A percentile compares a stretch with the other conserved stretches of the same genome.
phyloP scores from a whole-genome alignment of 2,329 filamentous ascomycete species.

The Neofusicoccum laricinum region DNA sequence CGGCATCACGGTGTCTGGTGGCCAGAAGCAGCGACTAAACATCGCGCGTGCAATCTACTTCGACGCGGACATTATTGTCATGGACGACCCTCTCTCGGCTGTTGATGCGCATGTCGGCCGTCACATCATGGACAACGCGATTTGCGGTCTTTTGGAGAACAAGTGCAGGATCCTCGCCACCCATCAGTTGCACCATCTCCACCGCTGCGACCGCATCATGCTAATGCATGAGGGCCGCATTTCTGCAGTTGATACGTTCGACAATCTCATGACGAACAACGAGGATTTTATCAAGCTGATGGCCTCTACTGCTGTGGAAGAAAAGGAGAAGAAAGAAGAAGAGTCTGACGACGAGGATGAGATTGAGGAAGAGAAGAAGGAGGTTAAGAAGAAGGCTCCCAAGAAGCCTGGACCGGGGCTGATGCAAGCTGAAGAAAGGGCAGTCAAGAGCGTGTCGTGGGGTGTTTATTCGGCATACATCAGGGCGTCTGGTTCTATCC shows the following conservation, averaged over 20 bases:
- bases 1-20: slow-evolving; percentile 91
- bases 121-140: slow-evolving; percentile 88
- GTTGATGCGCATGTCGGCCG: slow-evolving; percentile 59
- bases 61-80: slow-evolving; percentile 59
- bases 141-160: slow-evolving; percentile 80
- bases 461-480: slow-evolving; percentile 76
- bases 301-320: slow-evolving; percentile 70
- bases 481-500: slow-evolving; percentile 66
- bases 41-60: slow-evolving; percentile 78
- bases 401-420: slow-evolving; percentile 47
- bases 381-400: slow-evolving; percentile 52
- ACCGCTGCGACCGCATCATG: slow-evolving; percentile 84
- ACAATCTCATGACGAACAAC: slow-evolving; percentile 78
- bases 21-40: slow-evolving; percentile 92
- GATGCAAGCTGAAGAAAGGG: slow-evolving; percentile 73
- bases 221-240: slow-evolving; percentile 88
- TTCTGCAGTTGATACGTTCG: slow-evolving; percentile 82
- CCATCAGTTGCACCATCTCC: slow-evolving; percentile 91
- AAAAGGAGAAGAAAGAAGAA: slow-evolving; percentile 44
- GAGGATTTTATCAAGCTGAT: slow-evolving; percentile 78
- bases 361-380: slow-evolving; percentile 57
- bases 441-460: slow-evolving; percentile 75
- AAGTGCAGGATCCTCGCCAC: slow-evolving; percentile 92
- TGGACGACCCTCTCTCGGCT: slow-evolving; percentile 63
- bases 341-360: slow-evolving; percentile 52